Conservation (phyloP, 2,329 filamentous ascomycete species). For the Calonectria pteridis region DNA sequence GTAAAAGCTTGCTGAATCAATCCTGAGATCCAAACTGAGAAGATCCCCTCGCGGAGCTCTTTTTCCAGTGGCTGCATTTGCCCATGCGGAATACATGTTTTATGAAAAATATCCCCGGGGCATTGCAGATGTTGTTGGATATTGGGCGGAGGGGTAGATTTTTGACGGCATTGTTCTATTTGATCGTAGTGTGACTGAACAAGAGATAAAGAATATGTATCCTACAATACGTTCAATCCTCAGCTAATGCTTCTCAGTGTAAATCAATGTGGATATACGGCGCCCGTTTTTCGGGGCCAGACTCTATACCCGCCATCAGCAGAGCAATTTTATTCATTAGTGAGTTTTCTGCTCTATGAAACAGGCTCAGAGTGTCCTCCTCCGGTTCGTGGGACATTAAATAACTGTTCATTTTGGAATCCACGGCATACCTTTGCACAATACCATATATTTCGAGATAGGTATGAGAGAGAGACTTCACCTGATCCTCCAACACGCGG, state of each 20-base stretch:
- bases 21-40: not conserved
- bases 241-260: slow-evolving; percentile 1
- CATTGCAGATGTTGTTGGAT: slow-evolving; percentile 21
- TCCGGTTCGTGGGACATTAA: slow-evolving; percentile 5
- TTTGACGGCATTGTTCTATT: slow-evolving; percentile 31
- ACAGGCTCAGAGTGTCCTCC: not conserved
- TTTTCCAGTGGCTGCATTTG: slow-evolving; percentile 7
- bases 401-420: slow-evolving; percentile 8
- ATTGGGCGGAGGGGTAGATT: slow-evolving; percentile 33
- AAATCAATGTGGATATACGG: slow-evolving; percentile 17
- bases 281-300: not conserved
- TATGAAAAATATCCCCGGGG: slow-evolving; percentile 29
- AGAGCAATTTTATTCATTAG: slow-evolving; percentile 8
- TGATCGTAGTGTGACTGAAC: slow-evolving; percentile 33
- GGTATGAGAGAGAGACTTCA: slow-evolving; percentile 76
- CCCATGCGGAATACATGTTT: slow-evolving; percentile 19
- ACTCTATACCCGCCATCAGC: slow-evolving; percentile 15
- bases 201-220: slow-evolving; percentile 21
- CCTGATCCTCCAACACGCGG: slow-evolving; percentile 65
- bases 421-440: not conserved
- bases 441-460: slow-evolving; percentile 71
- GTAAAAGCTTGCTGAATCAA: not conserved
- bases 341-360: not conserved
- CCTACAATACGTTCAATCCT: not conserved
- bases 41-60: not conserved